phyloP scores from a whole-genome alignment of 768 basidiomycete species.

The Collybia sordida region DNA sequence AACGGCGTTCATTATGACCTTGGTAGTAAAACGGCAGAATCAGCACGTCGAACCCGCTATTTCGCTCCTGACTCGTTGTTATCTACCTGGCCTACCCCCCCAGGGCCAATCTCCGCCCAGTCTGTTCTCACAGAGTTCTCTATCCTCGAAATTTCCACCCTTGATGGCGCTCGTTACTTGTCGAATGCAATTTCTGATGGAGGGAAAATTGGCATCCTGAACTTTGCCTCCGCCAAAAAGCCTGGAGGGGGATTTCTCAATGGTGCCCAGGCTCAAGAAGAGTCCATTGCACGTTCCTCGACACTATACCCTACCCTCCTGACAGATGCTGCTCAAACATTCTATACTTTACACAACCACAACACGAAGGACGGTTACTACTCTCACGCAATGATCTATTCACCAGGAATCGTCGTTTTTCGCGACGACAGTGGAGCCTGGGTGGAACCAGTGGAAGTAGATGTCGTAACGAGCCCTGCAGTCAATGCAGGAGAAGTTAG shows the following conservation, averaged over 20 bases:
- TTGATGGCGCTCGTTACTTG: slow-evolving; percentile 54
- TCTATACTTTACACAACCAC: slow-evolving; percentile 59
- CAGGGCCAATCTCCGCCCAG: slow-evolving; percentile 37
- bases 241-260: slow-evolving; percentile 76
- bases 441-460: slow-evolving; percentile 56
- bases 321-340: slow-evolving; percentile 51
- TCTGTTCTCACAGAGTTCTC: slow-evolving; percentile 33
- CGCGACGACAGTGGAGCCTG: slow-evolving; percentile 61
- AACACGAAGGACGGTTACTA: slow-evolving; percentile 58
- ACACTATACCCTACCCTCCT: slow-evolving; percentile 65
- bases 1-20: slow-evolving; percentile 30
- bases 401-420: slow-evolving; percentile 61
- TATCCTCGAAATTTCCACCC: slow-evolving; percentile 61
- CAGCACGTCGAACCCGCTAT: slow-evolving; percentile 46
- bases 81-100: slow-evolving; percentile 44
- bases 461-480: slow-evolving; percentile 71
- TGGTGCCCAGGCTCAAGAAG: slow-evolving; percentile 79
- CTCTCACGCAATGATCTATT: slow-evolving; percentile 78
- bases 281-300: slow-evolving; percentile 76
- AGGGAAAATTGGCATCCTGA: slow-evolving; percentile 59
- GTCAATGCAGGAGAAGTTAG: slow-evolving; percentile 63
- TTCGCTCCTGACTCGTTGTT: slow-evolving; percentile 50
- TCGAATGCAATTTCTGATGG: slow-evolving; percentile 18
- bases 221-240: slow-evolving; percentile 74
- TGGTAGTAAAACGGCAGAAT: slow-evolving; percentile 17